Evolutionary conservation across 2,329 filamentous ascomycete genomes (phyloP), one percentile per base, ranked within the genome.

Genomic region (Graphiopsis chlorocephala): DNA sequence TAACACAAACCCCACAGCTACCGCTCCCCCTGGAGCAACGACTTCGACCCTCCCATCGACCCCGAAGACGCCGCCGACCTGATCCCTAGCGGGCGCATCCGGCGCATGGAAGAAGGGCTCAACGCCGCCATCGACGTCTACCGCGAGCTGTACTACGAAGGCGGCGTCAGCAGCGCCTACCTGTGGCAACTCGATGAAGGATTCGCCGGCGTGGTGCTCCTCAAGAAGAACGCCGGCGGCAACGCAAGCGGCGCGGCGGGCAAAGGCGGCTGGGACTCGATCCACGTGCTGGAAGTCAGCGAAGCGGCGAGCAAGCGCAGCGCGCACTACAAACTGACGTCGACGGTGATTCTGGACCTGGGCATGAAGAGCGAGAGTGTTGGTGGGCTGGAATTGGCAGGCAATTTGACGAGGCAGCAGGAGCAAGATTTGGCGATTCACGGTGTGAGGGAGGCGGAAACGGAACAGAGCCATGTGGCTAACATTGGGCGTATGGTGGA

Each of bases 131-230:
- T 99, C 80, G 95, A 99, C 79, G 88, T 98, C 63, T 99, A 99
- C 80, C 84, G 95, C 68, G 94, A 98, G 78, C 82, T 99, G 79
- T 99, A 97, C 81, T 96, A 97, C 76, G 95, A 98, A 81, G 95
- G 95, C 4, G 94, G 95, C 29, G 92, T 97, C 66, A 95, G 92
- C 71, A 96, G 91, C 75, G 95, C 98, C 45, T 99, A 99, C 79
- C 91, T 99, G 68, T 99, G 95, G 95, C 95, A 97, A 76, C 81
- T 98, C 77, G 95, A 99, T 73, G 95, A 99, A 78, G 95, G 95
- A 10, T 99, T 99, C 76, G 95, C 95, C 0, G 95, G 95, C 0
- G 95, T 97, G 2, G 93, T 99, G 64, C 79, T 99, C 72, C 80
- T 99, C 74, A 99, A 99, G 85, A 99, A 99, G 81, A 87, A 91